Conservation (phyloP, 495 filamentous ascomycete genomes). For the Lasiosphaeria hispida region DNA sequence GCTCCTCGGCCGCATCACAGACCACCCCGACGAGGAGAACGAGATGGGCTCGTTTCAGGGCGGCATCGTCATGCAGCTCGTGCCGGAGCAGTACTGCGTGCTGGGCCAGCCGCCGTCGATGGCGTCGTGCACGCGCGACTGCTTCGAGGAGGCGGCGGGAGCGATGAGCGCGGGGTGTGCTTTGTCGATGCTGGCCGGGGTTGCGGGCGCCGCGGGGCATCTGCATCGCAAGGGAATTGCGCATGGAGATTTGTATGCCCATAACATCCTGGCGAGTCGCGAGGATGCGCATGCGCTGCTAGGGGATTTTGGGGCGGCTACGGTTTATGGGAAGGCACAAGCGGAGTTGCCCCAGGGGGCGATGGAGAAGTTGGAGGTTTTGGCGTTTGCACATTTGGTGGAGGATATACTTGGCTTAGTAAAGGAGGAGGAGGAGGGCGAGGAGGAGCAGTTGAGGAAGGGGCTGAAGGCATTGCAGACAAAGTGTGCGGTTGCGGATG, state of each 20-base stretch:
- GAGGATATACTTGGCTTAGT: conserved; percentile 37
- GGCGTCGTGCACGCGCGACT: conserved; percentile 35
- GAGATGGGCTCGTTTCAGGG: conserved; percentile 21
- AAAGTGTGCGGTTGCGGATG: conserved; percentile 16
- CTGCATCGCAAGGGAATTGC: conserved; percentile 41
- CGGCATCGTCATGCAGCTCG: conserved; percentile 41
- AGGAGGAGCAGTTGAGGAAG: conserved; percentile 9
- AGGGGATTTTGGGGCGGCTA: conserved; percentile 45
- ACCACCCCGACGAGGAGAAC: conserved; percentile 34
- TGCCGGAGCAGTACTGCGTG: conserved; percentile 28
- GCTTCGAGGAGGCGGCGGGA: conserved; percentile 30
- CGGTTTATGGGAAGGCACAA: conserved; percentile 35
- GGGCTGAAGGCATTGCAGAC: conserved; percentile 18
- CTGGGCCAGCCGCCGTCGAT: conserved; percentile 31
- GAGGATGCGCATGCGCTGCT: conserved; percentile 40
- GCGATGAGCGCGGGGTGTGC: conserved; percentile 28
- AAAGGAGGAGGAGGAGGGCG: conserved; percentile 7
- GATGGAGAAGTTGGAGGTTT: conserved; percentile 43
- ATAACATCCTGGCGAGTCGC: conserved; percentile 42
- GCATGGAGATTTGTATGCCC: conserved; percentile 45
- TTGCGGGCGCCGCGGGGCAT: conserved; percentile 39
- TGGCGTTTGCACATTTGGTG: conserved; percentile 45
- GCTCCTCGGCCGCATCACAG: conserved; percentile 41
- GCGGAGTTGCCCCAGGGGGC: conserved; percentile 1
- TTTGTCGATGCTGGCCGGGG: conserved; percentile 34